phyloP scores from a whole-genome alignment of 2,329 filamentous ascomycete species.

The Coniochaeta sp. region DNA sequence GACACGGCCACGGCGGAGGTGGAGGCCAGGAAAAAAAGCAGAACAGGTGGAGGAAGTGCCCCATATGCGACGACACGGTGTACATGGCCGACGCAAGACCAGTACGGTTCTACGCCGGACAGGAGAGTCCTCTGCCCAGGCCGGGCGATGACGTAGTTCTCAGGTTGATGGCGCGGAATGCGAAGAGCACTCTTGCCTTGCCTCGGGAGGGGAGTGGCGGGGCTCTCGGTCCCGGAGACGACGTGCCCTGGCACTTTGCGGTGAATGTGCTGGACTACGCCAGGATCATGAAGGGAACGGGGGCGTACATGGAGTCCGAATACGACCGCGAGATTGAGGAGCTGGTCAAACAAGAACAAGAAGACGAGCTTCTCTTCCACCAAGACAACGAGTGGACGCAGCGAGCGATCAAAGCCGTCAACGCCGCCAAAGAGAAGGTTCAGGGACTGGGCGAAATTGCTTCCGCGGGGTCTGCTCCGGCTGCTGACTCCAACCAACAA shows the following conservation, averaged over 20 bases:
- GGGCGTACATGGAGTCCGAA: conserved; percentile 78
- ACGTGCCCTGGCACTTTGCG: conserved; percentile 91
- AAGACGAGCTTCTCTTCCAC: conserved; percentile 86
- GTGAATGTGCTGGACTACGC: conserved; percentile 93
- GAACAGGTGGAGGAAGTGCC: conserved; percentile 87
- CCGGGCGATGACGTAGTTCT: conserved; percentile 88
- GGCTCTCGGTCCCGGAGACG: conserved; percentile 59
- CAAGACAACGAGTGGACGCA: conserved; percentile 91
- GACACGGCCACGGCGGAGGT: conserved; percentile 58
- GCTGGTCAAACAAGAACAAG: conserved; percentile 68
- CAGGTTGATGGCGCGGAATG: conserved; percentile 72
- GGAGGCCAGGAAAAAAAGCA: conserved; percentile 32
- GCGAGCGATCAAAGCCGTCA: conserved; percentile 71
- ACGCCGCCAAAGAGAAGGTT: conserved; percentile 70
- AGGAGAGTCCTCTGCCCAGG: conserved; percentile 72
- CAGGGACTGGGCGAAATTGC: conserved; percentile 31
- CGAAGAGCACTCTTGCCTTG: conserved; percentile 78
- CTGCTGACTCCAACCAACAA: neutral
- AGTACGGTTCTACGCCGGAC: conserved; percentile 84
- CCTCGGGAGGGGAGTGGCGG: conserved; percentile 69
- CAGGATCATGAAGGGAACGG: conserved; percentile 88
- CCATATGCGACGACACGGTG: conserved; percentile 90
- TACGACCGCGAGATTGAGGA: conserved; percentile 73
- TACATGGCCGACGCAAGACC: conserved; percentile 85
- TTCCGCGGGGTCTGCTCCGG: conserved; percentile 4